Evolutionary conservation across 2,329 filamentous ascomycete genomes (phyloP).

Genomic region (Sporothrix pseudoabietina): DNA sequence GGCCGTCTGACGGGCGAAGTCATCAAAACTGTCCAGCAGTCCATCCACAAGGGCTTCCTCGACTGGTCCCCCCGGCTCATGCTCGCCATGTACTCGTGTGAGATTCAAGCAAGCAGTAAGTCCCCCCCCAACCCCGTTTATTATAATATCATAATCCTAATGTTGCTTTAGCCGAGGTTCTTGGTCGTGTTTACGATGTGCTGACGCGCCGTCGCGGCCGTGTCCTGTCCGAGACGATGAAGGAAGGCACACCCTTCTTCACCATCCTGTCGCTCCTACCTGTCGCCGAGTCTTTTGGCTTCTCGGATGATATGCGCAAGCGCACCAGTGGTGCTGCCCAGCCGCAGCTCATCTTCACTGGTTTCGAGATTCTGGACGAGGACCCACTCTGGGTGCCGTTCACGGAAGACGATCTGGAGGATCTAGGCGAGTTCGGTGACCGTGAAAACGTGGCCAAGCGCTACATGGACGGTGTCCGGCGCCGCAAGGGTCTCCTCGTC

Average conservation of each 20-base stretch:
- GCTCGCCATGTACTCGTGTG: slow-evolving; percentile 96
- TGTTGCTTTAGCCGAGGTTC: slow-evolving; percentile 70
- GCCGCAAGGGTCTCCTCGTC: slow-evolving; percentile 84
- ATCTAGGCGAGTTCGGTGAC: slow-evolving; percentile 90
- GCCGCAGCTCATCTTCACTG: slow-evolving; percentile 90
- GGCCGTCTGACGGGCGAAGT: slow-evolving; percentile 88
- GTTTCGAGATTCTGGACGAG: slow-evolving; percentile 89
- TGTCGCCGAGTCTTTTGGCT: slow-evolving; percentile 93
- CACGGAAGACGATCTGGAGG: slow-evolving; percentile 94
- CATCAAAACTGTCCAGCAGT: slow-evolving; percentile 82
- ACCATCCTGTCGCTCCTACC: slow-evolving; percentile 86
- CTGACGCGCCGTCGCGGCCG: slow-evolving; percentile 89
- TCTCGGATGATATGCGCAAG: slow-evolving; percentile 95
- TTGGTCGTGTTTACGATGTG: slow-evolving; percentile 95
- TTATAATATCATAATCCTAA: not conserved
- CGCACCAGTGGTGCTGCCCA: slow-evolving; percentile 86
- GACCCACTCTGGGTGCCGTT: slow-evolving; percentile 98
- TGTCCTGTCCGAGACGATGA: slow-evolving; percentile 87
- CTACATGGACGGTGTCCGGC: slow-evolving; percentile 89
- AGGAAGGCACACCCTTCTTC: slow-evolving; percentile 95
- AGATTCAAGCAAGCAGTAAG: slow-evolving; percentile 90
- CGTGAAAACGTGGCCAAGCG: slow-evolving; percentile 93
- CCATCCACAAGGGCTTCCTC: slow-evolving; percentile 82
- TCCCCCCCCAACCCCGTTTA: slow-evolving; percentile 29
- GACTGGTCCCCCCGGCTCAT: slow-evolving; percentile 96